phyloP scores from a whole-genome alignment of 495 filamentous ascomycete genomes.

The Penicillium pancosmium region DNA sequence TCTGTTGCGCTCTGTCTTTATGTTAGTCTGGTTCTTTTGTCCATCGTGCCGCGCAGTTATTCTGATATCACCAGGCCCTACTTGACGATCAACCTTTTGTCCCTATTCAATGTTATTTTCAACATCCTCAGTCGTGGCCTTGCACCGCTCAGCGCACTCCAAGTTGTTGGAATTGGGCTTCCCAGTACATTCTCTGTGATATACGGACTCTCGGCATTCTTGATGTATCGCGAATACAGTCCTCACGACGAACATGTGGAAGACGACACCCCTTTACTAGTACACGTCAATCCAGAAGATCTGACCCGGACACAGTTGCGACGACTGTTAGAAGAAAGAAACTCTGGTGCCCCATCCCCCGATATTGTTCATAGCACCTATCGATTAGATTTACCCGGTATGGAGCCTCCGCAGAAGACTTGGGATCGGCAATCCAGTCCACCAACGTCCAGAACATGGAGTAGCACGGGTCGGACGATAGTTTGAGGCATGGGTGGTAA shows the following conservation, averaged over 20 bases:
- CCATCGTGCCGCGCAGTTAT: background rate
- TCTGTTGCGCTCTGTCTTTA: slow-evolving; percentile 33
- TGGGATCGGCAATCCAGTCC: slow-evolving; percentile 3
- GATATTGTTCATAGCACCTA: slow-evolving; percentile 37
- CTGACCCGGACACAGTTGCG: slow-evolving; percentile 43
- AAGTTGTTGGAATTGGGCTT: slow-evolving; percentile 28
- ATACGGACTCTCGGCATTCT: slow-evolving; percentile 30
- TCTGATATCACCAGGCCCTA: slow-evolving; percentile 28
- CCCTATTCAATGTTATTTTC: slow-evolving; percentile 37
- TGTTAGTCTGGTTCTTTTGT: slow-evolving; percentile 17
- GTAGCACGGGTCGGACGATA: slow-evolving; percentile 8
- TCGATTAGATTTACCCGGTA: slow-evolving; percentile 31
- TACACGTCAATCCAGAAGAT: slow-evolving; percentile 33
- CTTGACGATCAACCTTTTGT: slow-evolving; percentile 31
- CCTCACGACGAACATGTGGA: slow-evolving; percentile 7
- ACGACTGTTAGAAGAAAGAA: slow-evolving; percentile 31
- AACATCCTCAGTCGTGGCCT: slow-evolving; percentile 34
- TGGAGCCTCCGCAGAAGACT: slow-evolving; percentile 15
- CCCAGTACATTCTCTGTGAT: slow-evolving; percentile 28
- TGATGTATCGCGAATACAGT: slow-evolving; percentile 27
- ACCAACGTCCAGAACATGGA: slow-evolving; percentile 9
- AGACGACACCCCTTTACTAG: slow-evolving; percentile 25
- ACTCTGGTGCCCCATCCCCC: slow-evolving; percentile 18
- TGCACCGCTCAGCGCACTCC: slow-evolving; percentile 26
- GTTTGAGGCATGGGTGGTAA: background rate